Conservation (phyloP, 306 rosid genomes). For the Carpinus viminea region DNA sequence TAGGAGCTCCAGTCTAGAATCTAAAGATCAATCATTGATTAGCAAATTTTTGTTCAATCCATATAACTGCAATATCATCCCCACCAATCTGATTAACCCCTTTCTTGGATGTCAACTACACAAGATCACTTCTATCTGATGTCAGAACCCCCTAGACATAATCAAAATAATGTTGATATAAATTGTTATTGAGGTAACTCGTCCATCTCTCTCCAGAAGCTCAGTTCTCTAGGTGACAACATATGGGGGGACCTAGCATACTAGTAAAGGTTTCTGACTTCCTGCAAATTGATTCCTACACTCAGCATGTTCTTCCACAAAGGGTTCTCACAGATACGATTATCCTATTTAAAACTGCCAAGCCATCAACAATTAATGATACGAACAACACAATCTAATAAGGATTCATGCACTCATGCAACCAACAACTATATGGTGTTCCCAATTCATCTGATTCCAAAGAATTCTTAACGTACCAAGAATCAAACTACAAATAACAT, state of each 20-base stretch:
- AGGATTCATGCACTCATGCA: neutral
- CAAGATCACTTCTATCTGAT: too few relatives aligned
- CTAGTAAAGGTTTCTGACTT: neutral
- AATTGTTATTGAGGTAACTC: too few relatives aligned
- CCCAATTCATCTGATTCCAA: neutral
- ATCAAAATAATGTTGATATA: too few relatives aligned
- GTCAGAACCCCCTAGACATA: too few relatives aligned
- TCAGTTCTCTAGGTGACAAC: neutral
- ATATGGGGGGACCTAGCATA: neutral
- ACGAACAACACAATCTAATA: neutral
- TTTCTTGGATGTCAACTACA: too few relatives aligned
- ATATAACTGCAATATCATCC: neutral
- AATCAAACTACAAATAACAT: neutral
- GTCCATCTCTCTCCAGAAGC: too few relatives aligned
- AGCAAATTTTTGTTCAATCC: neutral
- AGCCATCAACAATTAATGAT: neutral
- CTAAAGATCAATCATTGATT: neutral
- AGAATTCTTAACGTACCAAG: neutral
- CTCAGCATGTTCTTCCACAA: neutral
- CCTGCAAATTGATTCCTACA: neutral
- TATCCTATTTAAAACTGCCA: neutral
- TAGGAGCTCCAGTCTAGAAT: neutral
- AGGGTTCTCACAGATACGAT: neutral
- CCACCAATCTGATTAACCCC: too few relatives aligned
- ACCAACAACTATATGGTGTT: neutral